Evolutionary conservation across 768 basidiomycete species (phyloP).

Genomic region (Pilatotrama ljubarskyi): DNA sequence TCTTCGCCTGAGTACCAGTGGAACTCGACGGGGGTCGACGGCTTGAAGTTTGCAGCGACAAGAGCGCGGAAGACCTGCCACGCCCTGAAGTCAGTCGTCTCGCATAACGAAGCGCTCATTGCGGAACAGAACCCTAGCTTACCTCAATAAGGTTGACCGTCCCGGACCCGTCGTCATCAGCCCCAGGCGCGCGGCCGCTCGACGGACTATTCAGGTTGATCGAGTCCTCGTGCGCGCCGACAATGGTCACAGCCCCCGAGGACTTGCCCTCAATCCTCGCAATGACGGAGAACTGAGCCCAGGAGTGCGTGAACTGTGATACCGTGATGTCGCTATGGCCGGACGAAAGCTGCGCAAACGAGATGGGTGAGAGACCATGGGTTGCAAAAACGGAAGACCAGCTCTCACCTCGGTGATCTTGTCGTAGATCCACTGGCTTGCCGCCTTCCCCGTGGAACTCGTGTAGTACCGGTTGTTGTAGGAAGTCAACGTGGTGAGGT

Average conservation of each 20-base stretch:
- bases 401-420: not conserved
- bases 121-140: not conserved
- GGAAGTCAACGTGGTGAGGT: slow-evolving; percentile 38
- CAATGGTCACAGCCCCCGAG: slow-evolving; percentile 28
- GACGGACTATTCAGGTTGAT: slow-evolving; percentile 17
- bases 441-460: slow-evolving; percentile 8
- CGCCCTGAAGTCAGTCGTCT: not conserved
- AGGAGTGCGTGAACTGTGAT: slow-evolving; percentile 37
- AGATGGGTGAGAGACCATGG: not conserved
- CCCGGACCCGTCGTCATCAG: slow-evolving; percentile 48
- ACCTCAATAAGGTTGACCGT: slow-evolving; percentile 47
- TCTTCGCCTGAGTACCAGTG: slow-evolving; percentile 51
- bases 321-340: slow-evolving; percentile 22
- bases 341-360: not conserved
- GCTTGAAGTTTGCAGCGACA: slow-evolving; percentile 42
- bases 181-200: slow-evolving; percentile 32
- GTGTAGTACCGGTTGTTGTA: slow-evolving; percentile 20
- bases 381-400: not conserved
- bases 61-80: slow-evolving; percentile 36
- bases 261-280: slow-evolving; percentile 29
- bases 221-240: slow-evolving; percentile 35
- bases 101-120: no score
- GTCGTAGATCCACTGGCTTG: slow-evolving; percentile 15
- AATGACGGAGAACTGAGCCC: slow-evolving; percentile 41
- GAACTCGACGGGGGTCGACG: slow-evolving; percentile 45